Percentiles rank a stretch among this genome's conserved stretches.
Evolutionary conservation across 2,329 filamentous ascomycete species (phyloP).

Genomic region (Ceratocystis ficicola): DNA sequence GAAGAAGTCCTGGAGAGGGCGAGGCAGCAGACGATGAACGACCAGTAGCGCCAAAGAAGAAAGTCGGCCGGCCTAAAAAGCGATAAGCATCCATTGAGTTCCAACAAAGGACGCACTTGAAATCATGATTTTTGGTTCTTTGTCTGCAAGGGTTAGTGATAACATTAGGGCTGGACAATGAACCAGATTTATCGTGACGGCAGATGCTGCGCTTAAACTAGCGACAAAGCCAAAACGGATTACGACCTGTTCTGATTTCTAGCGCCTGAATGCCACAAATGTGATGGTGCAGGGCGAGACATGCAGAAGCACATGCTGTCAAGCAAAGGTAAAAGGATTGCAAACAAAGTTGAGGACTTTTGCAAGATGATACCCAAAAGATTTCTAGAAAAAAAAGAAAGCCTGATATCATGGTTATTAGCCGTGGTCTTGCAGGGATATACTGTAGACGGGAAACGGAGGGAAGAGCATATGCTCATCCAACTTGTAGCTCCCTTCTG

Average conservation of each 20-base stretch:
- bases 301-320: background rate
- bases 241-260: background rate
- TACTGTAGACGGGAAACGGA: background rate
- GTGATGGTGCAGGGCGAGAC: background rate
- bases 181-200: background rate
- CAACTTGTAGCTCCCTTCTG: conserved; percentile 5
- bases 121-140: background rate
- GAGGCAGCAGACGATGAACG: conserved; percentile 45
- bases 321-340: background rate
- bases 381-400: background rate
- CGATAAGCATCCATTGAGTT: conserved; percentile 25
- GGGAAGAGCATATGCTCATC: background rate
- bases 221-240: background rate
- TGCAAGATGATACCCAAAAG: background rate
- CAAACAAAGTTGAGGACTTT: background rate
- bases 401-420: background rate
- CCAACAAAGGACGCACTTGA: background rate
- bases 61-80: conserved; percentile 34
- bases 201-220: background rate
- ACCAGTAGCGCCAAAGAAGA: conserved; percentile 32
- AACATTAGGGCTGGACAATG: background rate
- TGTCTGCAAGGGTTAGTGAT: background rate
- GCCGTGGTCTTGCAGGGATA: conserved; percentile 4
- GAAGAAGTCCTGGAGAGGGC: conserved; percentile 67
- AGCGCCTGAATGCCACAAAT: background rate